phyloP scores from a whole-genome alignment of 345 rosid genomes.

The Murraya koenigii region DNA sequence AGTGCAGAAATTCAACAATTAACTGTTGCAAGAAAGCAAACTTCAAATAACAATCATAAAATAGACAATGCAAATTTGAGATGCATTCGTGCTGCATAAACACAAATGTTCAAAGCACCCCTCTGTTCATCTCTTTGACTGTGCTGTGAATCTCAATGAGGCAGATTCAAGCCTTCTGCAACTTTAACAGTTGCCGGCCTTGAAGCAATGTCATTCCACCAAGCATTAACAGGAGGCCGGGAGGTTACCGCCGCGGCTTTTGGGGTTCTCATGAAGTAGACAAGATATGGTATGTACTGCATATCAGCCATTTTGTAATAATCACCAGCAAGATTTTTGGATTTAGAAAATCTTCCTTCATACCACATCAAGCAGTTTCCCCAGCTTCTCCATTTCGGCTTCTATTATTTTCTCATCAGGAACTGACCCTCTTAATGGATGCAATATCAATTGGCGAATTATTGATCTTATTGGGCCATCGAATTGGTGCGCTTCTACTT shows the following conservation, averaged over 20 bases:
- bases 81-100: neutral
- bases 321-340: constrained; percentile 36
- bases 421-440: constrained; percentile 29
- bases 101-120: neutral
- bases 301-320: constrained; percentile 48
- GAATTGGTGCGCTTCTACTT: constrained; percentile 48
- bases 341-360: constrained; percentile 33
- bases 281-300: constrained; percentile 35
- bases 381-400: constrained; percentile 29
- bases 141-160: neutral
- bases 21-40: neutral
- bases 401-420: constrained; percentile 28
- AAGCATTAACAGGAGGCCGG: constrained; percentile 15
- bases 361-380: constrained; percentile 45
- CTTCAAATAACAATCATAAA: neutral
- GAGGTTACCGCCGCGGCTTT: neutral
- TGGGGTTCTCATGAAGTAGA: constrained; percentile 36
- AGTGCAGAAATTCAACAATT: neutral
- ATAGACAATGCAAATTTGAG: neutral
- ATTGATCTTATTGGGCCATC: constrained; percentile 17
- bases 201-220: constrained; percentile 20
- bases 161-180: constrained; percentile 3
- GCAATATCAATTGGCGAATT: constrained; percentile 30
- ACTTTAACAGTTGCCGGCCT: constrained; percentile 22
- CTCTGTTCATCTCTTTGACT: neutral